Base-by-base conservation (phyloP, 2,329 filamentous ascomycete genomes). In the Aspergillus spinulosporus region DNA sequence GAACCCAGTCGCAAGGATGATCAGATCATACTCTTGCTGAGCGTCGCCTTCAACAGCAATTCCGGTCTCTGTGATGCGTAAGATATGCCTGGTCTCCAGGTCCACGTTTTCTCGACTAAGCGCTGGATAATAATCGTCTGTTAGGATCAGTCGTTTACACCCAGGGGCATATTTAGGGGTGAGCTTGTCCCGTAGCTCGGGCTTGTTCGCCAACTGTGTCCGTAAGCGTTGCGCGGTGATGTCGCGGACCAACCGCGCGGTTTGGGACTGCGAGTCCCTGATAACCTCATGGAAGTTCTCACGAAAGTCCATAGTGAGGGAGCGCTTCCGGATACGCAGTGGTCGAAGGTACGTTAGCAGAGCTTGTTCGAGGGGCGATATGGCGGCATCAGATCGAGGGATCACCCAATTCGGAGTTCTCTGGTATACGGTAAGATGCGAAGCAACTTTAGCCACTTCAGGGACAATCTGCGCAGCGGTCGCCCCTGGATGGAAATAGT, bases 1-100 rank as follows among this genome's bases (percentile, higher is more conserved):
- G 72, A 86, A 86, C 0, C 84, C 84, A 0, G 83, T 86, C 0
- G 83, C 84, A 5, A 82, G 74, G 34, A 86, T 71, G n/a, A 86
- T 75, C 15, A 85, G 66, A 62, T 86, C 83, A 63, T 80, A 81
- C 15, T 80, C 75, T 49, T 77, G 67, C 15, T 54, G 50, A 11
- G 73, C 73, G 3, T 63, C 66, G 2, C 69, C 76, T 3, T 73
- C 74, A 0, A 82, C 74, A n/a, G 77, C 70, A 49, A 85, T 77
- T 0, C 80, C 79, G 0, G 67, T 75, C 2, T 70, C 69, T 0
- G 77, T 78, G 49, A 84, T 77, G 4, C 69, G 66, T 7, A 72
- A 64, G 55, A 85, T 84, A 0, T 65, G 66, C 2, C 71, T 64
- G 0, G 81, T 85, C 61, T 84, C 82, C 3, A 85, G 73, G 0